Evolutionary conservation across 2,329 filamentous ascomycete species (phyloP), one percentile per base, ranked within the genome.

Genomic region (Colletotrichum sp.): DNA sequence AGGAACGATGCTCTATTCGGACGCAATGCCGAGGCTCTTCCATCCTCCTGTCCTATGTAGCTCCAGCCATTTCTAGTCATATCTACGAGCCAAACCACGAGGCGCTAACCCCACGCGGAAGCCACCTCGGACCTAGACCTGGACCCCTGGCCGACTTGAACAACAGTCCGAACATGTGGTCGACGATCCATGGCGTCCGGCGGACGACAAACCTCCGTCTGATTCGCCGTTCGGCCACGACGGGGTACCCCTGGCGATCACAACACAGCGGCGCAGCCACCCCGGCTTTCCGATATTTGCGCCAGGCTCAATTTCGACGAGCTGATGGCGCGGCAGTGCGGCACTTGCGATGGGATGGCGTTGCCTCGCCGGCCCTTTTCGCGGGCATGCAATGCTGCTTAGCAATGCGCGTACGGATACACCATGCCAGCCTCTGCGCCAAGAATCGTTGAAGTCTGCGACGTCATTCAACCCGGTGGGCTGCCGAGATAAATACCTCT

Each of bases 401-500:
- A 10, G 18, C 9, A 36, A 64, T 44, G 6, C 16, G n/a, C 18
- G n/a, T 32, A 18, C 44, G 44, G n/a, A 49, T 49, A 21, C n/a
- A 21, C 44, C 44, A 49, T 13, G 44, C 10, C n/a, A 21, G 21
- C 21, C 18, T 26, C 26, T 67, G 34, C 18, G 68, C 55, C 62
- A 32, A 52, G 69, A 34, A 44, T 8, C 26, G 59, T 18, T 57
- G 28, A 65, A 15, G 55, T 52, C 30, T 39, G 32, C 49, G 39
- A 55, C 63, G 69, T 68, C 64, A 68, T 68, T 15, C 55, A 39
- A 21, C 36, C 15, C 21, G 44, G 21, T 34, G 44, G 44, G 16
- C 24, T 28, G 68, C 10, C 39, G 28, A 44, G 65, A 69, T 63
- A 72, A 72, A 75, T 75, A 72, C 55, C 69, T 72, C 44, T 49